These are phyloP conservation scores for Amaranthus palmeri DNA, from an alignment of 148 eudicot genomes.

Conservation along the genomic window DNA sequence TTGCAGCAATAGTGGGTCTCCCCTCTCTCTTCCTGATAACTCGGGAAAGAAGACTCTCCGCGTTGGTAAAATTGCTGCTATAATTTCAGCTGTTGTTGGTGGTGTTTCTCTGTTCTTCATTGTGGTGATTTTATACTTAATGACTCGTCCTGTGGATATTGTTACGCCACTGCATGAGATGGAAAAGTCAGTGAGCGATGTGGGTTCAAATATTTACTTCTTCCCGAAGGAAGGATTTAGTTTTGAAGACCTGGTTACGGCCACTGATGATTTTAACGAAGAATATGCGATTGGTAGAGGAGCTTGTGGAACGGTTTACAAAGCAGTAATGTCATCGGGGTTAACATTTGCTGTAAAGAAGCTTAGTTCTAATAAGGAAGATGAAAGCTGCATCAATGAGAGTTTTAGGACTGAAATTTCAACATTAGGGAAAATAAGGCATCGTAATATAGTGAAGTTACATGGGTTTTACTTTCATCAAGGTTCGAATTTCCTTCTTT, in stretches of 20 bases:
- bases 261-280: constrained; percentile 64
- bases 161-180: constrained; percentile 37
- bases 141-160: constrained; percentile 39
- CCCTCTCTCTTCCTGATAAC: constrained; percentile 20
- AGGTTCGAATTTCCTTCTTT: constrained; percentile 64
- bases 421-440: constrained; percentile 79
- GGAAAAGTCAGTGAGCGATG: constrained; percentile 28
- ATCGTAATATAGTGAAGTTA: constrained; percentile 75
- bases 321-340: constrained; percentile 55
- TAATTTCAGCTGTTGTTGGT: constrained; percentile 28
- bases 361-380: constrained; percentile 55
- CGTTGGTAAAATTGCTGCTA: constrained; percentile 48
- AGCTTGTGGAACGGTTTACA: constrained; percentile 81
- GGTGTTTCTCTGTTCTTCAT: constrained; percentile 56
- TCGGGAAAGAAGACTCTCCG: constrained; percentile 28
- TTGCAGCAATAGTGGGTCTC: constrained; percentile 20
- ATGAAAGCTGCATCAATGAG: constrained; percentile 42
- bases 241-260: constrained; percentile 62
- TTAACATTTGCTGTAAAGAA: constrained; percentile 66
- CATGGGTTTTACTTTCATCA: constrained; percentile 77
- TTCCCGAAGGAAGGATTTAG: constrained; percentile 64
- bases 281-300: constrained; percentile 60
- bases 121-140: constrained; percentile 44
- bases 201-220: constrained; percentile 46
- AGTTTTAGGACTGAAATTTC: constrained; percentile 80